Evolutionary conservation across 345 rosid species (phyloP), one percentile per base, ranked within the genome.

Genomic region (Citrus reticulata): DNA sequence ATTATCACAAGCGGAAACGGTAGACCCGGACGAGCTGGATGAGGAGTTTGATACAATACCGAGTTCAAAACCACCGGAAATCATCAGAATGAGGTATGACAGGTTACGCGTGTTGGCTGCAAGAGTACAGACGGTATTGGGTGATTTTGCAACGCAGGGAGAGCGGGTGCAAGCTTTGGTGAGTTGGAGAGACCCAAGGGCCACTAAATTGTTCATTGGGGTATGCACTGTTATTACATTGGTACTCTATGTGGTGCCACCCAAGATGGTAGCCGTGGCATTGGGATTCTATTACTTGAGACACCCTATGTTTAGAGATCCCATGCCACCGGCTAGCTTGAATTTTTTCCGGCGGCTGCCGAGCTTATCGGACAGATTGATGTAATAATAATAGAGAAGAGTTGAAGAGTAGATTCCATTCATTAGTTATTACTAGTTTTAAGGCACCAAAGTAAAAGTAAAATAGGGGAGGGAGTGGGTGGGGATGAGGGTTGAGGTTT

Each of bases 171-270:
- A 96, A 65, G 98, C 99, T 13, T 74, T 94, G 73, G 97, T 94
- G 73, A 94, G 98, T 69, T 96, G 99, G 99, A 93, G 99, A 84
- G 99, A 96, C 81, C 99, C 99, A 37, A 87, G 98, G 65, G 99
- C 99, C 11, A 94, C 97, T 0, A 94, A 91, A 70, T 75, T 96
- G 79, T 96, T 94, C 85, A 91, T 96, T 29, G 97, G 90, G 67
- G 89, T 91, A 20, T 96, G 99, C 81, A 83, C 89, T 42, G 90
- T 79, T n/a, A 90, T 91, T 60, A 94, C 97, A 1, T 35, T 94
- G 67, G 79, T 86, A 25, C 84, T 96, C 1, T 96, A 91, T 22
- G 86, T 59, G 40, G 98, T 96, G 74, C 99, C 99, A 57, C 88
- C 98, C 22, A 94, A 96, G 85, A 94, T 93, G 97, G 98, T 94